These are phyloP conservation scores for Haematococcus sp. DNA, from an alignment of 139 green algal genomes.

Conservation along the genomic window DNA sequence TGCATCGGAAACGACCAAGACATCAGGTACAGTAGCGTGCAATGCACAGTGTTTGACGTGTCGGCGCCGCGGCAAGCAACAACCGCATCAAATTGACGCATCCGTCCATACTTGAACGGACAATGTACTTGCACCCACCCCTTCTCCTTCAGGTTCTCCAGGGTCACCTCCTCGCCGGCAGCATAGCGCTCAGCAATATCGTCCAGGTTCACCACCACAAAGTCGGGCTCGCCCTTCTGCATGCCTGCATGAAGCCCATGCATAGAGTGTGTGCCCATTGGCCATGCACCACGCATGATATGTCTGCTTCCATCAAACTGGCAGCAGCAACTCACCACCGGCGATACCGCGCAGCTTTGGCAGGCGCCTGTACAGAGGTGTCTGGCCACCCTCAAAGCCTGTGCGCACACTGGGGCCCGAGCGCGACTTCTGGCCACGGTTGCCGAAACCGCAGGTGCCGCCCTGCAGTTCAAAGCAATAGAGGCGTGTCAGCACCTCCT, in stretches of 20 bases:
- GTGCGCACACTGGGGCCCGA: conserved; percentile 76
- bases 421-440: conserved; percentile 94
- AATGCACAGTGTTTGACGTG: too few relatives aligned
- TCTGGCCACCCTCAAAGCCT: conserved; percentile 99
- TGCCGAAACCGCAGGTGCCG: conserved; percentile 92
- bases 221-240: conserved; percentile 81
- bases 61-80: too few relatives aligned
- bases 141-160: conserved; percentile 81
- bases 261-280: too few relatives aligned
- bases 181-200: conserved; percentile 76
- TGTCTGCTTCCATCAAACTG: background rate
- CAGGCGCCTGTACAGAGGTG: conserved; percentile 90
- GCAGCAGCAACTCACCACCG: conserved; percentile 65
- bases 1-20: too few relatives aligned
- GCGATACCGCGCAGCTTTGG: conserved; percentile 98
- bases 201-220: conserved; percentile 86
- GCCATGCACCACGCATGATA: too few relatives aligned
- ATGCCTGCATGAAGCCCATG: conserved; percentile 69
- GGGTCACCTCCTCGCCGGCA: conserved; percentile 74
- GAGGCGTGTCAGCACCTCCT: background rate
- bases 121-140: conserved; percentile 49
- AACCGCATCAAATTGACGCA: too few relatives aligned
- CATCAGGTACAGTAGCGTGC: too few relatives aligned
- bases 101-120: too few relatives aligned
- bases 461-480: conserved; percentile 55